Conservation (phyloP, 1,284 basidiomycete genomes). For the Marasmius oreades region DNA sequence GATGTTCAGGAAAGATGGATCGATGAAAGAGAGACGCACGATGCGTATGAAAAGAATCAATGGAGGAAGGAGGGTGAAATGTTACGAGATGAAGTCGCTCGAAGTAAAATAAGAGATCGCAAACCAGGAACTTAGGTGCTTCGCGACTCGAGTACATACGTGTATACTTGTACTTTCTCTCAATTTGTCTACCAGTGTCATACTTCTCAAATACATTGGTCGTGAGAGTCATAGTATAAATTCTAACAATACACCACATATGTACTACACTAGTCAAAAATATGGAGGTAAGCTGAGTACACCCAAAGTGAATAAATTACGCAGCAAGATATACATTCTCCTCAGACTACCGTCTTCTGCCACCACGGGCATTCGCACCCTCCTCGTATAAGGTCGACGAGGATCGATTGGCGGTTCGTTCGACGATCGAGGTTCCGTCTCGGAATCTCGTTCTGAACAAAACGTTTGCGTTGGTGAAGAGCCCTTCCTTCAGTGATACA, state of each 20-base stretch:
- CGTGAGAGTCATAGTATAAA: too few species aligned
- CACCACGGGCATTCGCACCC: neutral
- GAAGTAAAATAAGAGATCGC: neutral
- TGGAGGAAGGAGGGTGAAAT: constrained; percentile 64
- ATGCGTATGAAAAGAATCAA: constrained; percentile 69
- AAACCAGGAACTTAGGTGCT: neutral
- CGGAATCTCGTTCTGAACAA: constrained; percentile 91
- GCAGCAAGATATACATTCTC: too few species aligned
- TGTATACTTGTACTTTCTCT: too few species aligned
- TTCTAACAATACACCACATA: too few species aligned
- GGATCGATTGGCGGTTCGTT: constrained; percentile 68
- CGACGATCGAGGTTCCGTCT: constrained; percentile 90
- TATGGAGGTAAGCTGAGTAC: too few species aligned
- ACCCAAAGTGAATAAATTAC: too few species aligned
- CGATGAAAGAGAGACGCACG: constrained; percentile 74
- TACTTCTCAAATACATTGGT: too few species aligned
- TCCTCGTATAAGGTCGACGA: constrained; percentile 23
- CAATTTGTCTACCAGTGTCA: too few species aligned
- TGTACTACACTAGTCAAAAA: too few species aligned
- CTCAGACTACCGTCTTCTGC: neutral
- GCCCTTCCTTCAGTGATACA: constrained; percentile 93
- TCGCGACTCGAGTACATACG: neutral
- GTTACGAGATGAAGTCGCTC: constrained; percentile 24
- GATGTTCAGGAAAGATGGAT: constrained; percentile 91
- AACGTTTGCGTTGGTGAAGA: constrained; percentile 98